Conservation (phyloP, 192 early-diverging fungal genomes). For the Coemansia javaensis region DNA sequence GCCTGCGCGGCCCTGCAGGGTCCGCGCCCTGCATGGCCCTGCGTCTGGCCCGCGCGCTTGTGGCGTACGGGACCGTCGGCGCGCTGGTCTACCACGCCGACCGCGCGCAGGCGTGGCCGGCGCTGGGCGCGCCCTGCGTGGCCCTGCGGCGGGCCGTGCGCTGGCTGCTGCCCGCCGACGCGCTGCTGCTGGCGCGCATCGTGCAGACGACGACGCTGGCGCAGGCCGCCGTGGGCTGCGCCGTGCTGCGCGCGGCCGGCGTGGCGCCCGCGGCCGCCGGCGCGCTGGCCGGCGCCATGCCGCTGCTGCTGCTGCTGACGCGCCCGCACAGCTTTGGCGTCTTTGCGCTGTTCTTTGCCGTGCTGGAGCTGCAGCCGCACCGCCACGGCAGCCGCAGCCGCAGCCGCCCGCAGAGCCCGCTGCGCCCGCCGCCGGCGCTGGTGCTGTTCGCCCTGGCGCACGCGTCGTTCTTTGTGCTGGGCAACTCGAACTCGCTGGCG, state of each 20-base stretch:
- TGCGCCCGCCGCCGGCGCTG: slow-evolving; percentile 32
- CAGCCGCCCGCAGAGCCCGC: neutral
- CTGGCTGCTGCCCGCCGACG: slow-evolving; percentile 13
- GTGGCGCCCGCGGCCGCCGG: neutral
- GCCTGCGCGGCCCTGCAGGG: too few species aligned
- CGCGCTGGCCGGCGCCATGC: slow-evolving; percentile 47
- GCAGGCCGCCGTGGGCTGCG: neutral
- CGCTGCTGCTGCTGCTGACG: slow-evolving; percentile 60
- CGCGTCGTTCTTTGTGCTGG: slow-evolving; percentile 63
- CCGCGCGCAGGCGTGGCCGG: slow-evolving; percentile 25
- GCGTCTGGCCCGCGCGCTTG: slow-evolving; percentile 12
- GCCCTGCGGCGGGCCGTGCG: slow-evolving; percentile 7
- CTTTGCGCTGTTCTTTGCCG: too few species aligned
- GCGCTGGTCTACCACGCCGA: slow-evolving; percentile 41
- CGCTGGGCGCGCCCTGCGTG: slow-evolving; percentile 10
- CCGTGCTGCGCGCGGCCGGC: neutral
- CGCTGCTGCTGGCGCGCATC: slow-evolving; percentile 13
- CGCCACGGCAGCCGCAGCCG: too few species aligned
- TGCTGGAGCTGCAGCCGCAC: too few species aligned
- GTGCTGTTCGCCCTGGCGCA: slow-evolving; percentile 47
- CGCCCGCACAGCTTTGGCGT: slow-evolving; percentile 59
- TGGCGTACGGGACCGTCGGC: slow-evolving; percentile 10
- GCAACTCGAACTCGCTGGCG: slow-evolving; percentile 74
- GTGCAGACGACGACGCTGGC: slow-evolving; percentile 7
- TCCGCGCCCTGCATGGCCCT: too few species aligned